Percentiles rank a stretch among this genome's conserved stretches.
Evolutionary conservation across 176 grass and related monocot genomes (phyloP).

Genomic region (Puya raimondii): DNA sequence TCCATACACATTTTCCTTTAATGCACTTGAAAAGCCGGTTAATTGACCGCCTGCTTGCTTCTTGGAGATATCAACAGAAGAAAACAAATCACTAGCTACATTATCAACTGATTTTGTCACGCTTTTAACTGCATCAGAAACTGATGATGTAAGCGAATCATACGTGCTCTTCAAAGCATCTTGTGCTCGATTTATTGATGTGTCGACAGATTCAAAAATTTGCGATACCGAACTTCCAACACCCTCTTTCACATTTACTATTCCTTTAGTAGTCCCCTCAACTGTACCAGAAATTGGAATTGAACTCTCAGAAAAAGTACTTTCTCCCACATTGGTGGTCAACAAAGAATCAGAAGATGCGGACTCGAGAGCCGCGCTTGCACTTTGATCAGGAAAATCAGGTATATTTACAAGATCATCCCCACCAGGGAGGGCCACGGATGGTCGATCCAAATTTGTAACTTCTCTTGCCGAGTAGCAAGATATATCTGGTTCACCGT

Average conservation of each 20-base stretch:
- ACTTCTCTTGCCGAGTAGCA: constrained; percentile 23
- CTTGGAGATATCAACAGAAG: constrained; percentile 48
- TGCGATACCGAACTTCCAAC: constrained; percentile 26
- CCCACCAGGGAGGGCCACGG: background rate
- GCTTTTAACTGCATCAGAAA: constrained; percentile 42
- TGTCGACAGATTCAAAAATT: constrained; percentile 47
- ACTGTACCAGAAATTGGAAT: constrained; percentile 8
- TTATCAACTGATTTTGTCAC: constrained; percentile 50
- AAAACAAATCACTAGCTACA: constrained; percentile 33
- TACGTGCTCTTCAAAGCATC: constrained; percentile 59
- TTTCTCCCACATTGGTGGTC: background rate
- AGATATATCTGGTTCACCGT: constrained; percentile 13
- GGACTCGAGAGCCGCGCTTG: background rate
- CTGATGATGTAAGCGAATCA: constrained; percentile 50
- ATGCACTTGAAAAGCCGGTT: constrained; percentile 27
- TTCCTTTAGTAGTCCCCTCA: background rate
- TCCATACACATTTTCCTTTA: constrained; percentile 49
- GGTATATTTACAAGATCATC: constrained; percentile 2
- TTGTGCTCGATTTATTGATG: constrained; percentile 59
- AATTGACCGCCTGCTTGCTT: constrained; percentile 37
- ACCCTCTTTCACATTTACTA: constrained; percentile 13
- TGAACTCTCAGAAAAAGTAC: background rate
- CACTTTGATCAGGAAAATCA: constrained; percentile 8
- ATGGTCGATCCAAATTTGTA: background rate
- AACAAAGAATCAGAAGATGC: background rate